Conservation (phyloP, 768 basidiomycete genomes). For the Sporobolomyces roseus region DNA sequence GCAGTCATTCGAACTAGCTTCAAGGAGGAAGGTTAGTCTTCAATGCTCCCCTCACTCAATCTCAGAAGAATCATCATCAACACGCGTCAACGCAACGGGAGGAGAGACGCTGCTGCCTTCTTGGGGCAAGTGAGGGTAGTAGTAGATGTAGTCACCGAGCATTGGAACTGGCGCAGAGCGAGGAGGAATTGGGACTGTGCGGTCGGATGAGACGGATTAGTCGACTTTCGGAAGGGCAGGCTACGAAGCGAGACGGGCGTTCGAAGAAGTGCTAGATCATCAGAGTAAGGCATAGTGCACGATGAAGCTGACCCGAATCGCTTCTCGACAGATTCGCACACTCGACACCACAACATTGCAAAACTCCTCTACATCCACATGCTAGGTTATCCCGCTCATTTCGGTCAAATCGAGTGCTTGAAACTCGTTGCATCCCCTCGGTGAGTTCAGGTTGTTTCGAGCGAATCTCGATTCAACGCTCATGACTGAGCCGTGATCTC, state of each 20-base stretch:
- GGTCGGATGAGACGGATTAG: too few species aligned
- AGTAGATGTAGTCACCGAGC: too few species aligned
- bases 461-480: not conserved
- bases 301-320: not conserved
- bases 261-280: too few species aligned
- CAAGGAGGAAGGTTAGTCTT: constrained; percentile 74
- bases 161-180: too few species aligned
- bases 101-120: not conserved
- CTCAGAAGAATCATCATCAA: not conserved
- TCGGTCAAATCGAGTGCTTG: constrained; percentile 96
- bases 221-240: too few species aligned
- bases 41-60: not conserved
- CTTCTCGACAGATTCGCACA: constrained; percentile 56
- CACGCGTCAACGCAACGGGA: constrained; percentile 4
- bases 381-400: constrained; percentile 97
- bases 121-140: too few species aligned
- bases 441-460: not conserved
- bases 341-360: constrained; percentile 94
- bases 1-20: constrained; percentile 95
- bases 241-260: too few species aligned
- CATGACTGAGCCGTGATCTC: constrained; percentile 48
- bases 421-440: constrained; percentile 56
- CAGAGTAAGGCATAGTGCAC: not conserved
- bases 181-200: too few species aligned
- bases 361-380: constrained; percentile 98